These are phyloP conservation scores for Hygrophila difformis DNA, from an alignment of 257 asterid species.

Conservation along the genomic window DNA sequence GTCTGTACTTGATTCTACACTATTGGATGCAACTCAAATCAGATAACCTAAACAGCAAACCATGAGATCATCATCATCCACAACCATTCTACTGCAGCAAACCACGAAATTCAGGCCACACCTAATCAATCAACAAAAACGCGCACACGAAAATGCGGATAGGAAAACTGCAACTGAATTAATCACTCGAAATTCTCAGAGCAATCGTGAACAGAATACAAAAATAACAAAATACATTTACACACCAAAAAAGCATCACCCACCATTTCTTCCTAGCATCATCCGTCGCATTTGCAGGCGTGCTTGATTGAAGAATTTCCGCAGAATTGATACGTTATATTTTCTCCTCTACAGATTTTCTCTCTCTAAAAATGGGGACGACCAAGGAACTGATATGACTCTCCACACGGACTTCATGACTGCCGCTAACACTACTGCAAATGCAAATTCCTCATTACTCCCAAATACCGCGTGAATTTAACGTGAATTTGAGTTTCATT, in stretches of 20 bases:
- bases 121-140: slow-evolving; percentile 11
- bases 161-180: not conserved
- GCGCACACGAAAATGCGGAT: slow-evolving; percentile 10
- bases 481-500: slow-evolving; percentile 47
- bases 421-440: not conserved
- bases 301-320: too few relatives aligned
- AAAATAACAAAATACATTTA: not conserved
- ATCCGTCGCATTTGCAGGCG: slow-evolving; percentile 27
- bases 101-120: not conserved
- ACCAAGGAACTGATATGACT: slow-evolving; percentile 27
- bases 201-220: not conserved
- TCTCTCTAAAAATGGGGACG: slow-evolving; percentile 22
- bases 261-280: slow-evolving; percentile 7
- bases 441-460: too few relatives aligned
- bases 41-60: slow-evolving; percentile 9
- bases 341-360: not conserved
- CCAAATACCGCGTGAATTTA: slow-evolving; percentile 58
- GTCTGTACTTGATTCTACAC: slow-evolving; percentile 1
- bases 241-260: slow-evolving; percentile 11
- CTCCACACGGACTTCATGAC: slow-evolving; percentile 55
- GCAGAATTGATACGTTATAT: too few relatives aligned
- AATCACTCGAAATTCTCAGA: not conserved
- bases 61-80: slow-evolving; percentile 3
- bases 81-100: not conserved
- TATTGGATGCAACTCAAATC: slow-evolving; percentile 11